Conservation (phyloP, 305 asterid genomes). For the Fraxinus greggii region DNA sequence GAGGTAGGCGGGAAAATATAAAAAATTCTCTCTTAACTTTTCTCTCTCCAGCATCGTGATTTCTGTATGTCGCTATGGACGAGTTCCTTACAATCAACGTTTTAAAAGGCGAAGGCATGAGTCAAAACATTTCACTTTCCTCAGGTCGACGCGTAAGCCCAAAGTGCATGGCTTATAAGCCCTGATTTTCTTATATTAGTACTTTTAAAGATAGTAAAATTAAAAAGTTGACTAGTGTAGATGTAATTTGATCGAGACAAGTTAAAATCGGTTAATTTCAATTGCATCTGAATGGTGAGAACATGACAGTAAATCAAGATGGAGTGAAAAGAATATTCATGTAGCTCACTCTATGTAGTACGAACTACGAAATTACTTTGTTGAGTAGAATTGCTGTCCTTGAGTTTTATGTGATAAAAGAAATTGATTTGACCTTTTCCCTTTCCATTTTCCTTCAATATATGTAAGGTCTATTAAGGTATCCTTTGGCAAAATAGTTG, state of each 20-base stretch:
- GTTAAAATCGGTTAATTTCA: neutral
- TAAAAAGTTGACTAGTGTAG: neutral
- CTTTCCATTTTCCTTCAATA: neutral
- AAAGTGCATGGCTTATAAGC: neutral
- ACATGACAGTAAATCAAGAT: neutral
- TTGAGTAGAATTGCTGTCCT: constrained; percentile 1
- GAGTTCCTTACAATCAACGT: neutral
- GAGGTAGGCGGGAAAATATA: no score
- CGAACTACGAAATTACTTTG: neutral
- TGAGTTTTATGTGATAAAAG: neutral
- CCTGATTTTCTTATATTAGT: neutral
- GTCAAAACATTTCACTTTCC: neutral
- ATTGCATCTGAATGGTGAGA: neutral
- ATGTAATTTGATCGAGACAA: neutral
- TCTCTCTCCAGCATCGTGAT: no score
- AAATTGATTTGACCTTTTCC: neutral
- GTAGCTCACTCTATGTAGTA: neutral
- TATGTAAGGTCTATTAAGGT: neutral
- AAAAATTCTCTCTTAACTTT: no score
- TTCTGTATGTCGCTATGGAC: neutral
- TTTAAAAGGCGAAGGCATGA: neutral
- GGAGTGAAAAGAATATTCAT: neutral
- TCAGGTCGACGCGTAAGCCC: neutral
- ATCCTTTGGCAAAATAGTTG: neutral
- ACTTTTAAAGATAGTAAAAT: neutral